Evolutionary conservation across 2,329 filamentous ascomycete genomes (phyloP).

Genomic region (Fusarium tanahbumbuense): DNA sequence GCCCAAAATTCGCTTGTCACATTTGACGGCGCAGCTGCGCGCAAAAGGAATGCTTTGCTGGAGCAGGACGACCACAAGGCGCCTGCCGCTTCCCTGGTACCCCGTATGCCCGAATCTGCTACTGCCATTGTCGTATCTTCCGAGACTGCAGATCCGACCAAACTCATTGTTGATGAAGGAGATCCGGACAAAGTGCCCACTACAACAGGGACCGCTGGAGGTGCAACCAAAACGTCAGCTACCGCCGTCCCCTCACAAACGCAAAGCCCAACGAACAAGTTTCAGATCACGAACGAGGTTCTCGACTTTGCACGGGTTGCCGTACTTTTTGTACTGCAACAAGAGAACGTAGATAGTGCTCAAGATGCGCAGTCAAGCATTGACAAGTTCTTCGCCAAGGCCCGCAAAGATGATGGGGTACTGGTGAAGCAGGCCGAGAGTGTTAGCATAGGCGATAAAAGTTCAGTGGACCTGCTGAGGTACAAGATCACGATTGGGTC

Average conservation of each 20-base stretch:
- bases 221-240: slow-evolving; percentile 23
- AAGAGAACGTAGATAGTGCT: slow-evolving; percentile 62
- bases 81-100: slow-evolving; percentile 14
- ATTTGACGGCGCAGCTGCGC: slow-evolving; percentile 71
- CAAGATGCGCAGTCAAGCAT: slow-evolving; percentile 65
- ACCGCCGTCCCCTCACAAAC: slow-evolving; percentile 27
- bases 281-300: slow-evolving; percentile 65
- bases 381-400: slow-evolving; percentile 65
- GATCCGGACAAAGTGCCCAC: slow-evolving; percentile 30
- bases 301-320: slow-evolving; percentile 73
- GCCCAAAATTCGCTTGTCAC: slow-evolving; percentile 89
- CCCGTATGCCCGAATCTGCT: slow-evolving; percentile 17
- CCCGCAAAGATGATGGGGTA: slow-evolving; percentile 45
- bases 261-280: slow-evolving; percentile 46
- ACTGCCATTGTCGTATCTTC: slow-evolving; percentile 38
- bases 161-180: slow-evolving; percentile 41
- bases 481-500: slow-evolving; percentile 56
- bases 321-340: slow-evolving; percentile 71
- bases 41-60: slow-evolving; percentile 48
- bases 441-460: slow-evolving; percentile 57
- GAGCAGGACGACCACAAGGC: slow-evolving; percentile 37
- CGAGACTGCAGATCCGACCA: slow-evolving; percentile 32
- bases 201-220: slow-evolving; percentile 11
- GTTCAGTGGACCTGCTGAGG: slow-evolving; percentile 63
- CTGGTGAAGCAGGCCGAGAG: slow-evolving; percentile 56